phyloP scores from a whole-genome alignment of 2,329 filamentous ascomycete species.

The Proliferodiscus dingleyae region DNA sequence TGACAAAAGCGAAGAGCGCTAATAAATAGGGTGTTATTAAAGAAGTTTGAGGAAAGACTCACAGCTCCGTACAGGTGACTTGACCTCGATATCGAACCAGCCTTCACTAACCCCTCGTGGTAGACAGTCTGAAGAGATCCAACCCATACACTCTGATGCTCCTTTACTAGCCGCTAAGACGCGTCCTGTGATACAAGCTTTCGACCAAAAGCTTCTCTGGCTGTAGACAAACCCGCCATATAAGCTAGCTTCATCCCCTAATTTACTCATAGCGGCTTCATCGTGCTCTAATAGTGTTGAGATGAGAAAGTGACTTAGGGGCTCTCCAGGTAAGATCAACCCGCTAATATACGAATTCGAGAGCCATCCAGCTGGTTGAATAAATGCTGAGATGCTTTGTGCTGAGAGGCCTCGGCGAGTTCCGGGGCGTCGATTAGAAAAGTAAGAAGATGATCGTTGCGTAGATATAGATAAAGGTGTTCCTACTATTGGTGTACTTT shows the following conservation, averaged over 20 bases:
- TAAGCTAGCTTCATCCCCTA: slow-evolving; percentile 58
- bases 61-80: slow-evolving; percentile 38
- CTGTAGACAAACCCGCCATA: slow-evolving; percentile 60
- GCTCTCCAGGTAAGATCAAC: slow-evolving; percentile 59
- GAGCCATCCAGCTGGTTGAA: slow-evolving; percentile 59
- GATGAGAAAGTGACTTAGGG: slow-evolving; percentile 59
- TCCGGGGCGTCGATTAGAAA: slow-evolving; percentile 22
- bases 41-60: slow-evolving; percentile 2
- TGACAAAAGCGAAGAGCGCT: background rate
- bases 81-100: slow-evolving; percentile 55
- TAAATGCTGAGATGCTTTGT: slow-evolving; percentile 49
- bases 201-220: slow-evolving; percentile 66
- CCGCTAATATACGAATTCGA: slow-evolving; percentile 65
- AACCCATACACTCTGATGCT: slow-evolving; percentile 62
- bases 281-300: slow-evolving; percentile 62
- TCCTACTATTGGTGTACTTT: slow-evolving; percentile 20
- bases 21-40: background rate
- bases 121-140: slow-evolving; percentile 58
- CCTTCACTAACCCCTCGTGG: slow-evolving; percentile 49
- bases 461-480: slow-evolving; percentile 29
- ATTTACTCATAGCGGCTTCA: slow-evolving; percentile 48
- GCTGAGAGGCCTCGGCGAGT: slow-evolving; percentile 21
- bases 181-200: slow-evolving; percentile 58
- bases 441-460: slow-evolving; percentile 30
- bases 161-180: slow-evolving; percentile 59